Evolutionary conservation across 2,329 filamentous ascomycete species (phyloP).

Genomic region (Falciphora oryzae): DNA sequence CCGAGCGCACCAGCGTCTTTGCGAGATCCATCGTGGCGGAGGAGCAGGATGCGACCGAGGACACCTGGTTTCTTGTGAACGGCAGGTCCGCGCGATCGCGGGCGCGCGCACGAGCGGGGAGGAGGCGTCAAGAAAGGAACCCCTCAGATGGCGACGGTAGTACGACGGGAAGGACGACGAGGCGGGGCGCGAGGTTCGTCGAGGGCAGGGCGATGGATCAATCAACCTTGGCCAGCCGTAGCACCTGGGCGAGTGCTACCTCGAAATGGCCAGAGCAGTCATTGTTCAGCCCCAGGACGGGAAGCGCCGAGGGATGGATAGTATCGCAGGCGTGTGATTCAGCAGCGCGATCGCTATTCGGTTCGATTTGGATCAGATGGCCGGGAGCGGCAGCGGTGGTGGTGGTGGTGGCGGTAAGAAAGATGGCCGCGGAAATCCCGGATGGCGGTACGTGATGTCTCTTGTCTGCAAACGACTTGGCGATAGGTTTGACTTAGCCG

Average conservation of each 20-base stretch:
- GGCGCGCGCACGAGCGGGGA: too few relatives aligned
- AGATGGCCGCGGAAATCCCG: neutral
- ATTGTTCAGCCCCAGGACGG: slow-evolving; percentile 7
- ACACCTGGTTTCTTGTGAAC: neutral
- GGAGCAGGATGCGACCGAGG: neutral
- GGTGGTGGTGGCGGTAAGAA: neutral
- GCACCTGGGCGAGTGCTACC: slow-evolving; percentile 10
- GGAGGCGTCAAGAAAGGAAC: too few relatives aligned
- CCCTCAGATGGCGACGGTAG: neutral
- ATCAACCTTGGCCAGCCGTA: neutral
- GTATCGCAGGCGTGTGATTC: neutral
- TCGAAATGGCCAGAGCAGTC: slow-evolving; percentile 3
- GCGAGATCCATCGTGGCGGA: slow-evolving; percentile 43
- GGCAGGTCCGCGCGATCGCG: neutral
- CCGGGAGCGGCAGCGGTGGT: neutral
- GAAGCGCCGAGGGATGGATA: neutral
- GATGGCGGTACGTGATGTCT: neutral
- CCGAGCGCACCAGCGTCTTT: slow-evolving; percentile 79
- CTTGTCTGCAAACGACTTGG: neutral
- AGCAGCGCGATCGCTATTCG: neutral
- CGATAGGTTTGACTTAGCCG: neutral
- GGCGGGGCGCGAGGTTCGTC: neutral
- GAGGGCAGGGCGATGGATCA: neutral
- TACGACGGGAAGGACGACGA: neutral
- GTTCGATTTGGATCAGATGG: neutral